Conservation (phyloP, 1,139 yeast species). For the Kazachstania sp. region DNA sequence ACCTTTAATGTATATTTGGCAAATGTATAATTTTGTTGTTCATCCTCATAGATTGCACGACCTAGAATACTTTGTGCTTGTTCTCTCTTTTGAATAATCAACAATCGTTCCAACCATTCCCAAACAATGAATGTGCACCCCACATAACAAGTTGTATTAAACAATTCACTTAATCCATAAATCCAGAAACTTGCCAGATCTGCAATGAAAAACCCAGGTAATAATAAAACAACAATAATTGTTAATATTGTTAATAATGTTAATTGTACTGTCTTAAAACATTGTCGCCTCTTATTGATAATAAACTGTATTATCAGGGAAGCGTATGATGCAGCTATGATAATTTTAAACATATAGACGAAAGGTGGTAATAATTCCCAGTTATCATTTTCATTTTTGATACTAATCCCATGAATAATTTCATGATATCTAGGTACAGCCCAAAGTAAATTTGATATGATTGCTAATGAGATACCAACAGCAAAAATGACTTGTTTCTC, state of each 20-base stretch:
- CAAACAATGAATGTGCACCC: slow-evolving; percentile 70
- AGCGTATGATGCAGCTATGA: slow-evolving; percentile 64
- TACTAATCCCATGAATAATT: background rate
- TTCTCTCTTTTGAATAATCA: slow-evolving; percentile 49
- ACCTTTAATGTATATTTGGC: slow-evolving; percentile 25
- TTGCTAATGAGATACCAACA: slow-evolving; percentile 50
- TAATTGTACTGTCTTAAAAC: slow-evolving; percentile 42
- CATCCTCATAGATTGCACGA: slow-evolving; percentile 64
- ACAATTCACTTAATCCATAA: slow-evolving; percentile 61
- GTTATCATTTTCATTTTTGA: slow-evolving; percentile 5
- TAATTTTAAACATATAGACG: slow-evolving; percentile 67
- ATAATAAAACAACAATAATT: slow-evolving; percentile 50
- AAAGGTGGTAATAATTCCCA: slow-evolving; percentile 59
- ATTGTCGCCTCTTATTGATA: slow-evolving; percentile 45
- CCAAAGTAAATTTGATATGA: slow-evolving; percentile 61
- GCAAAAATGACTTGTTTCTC: slow-evolving; percentile 62
- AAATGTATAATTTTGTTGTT: slow-evolving; percentile 23
- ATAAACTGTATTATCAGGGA: slow-evolving; percentile 56
- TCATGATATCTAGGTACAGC: slow-evolving; percentile 41
- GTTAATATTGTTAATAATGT: slow-evolving; percentile 52
- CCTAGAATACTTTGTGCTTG: slow-evolving; percentile 79
- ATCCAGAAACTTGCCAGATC: slow-evolving; percentile 70
- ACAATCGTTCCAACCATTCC: slow-evolving; percentile 79
- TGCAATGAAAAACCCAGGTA: slow-evolving; percentile 67
- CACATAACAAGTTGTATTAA: slow-evolving; percentile 65